Evolutionary conservation across 2,329 filamentous ascomycete species (phyloP), one percentile per base, ranked within the genome.

Genomic region (Venturia carpophila): DNA sequence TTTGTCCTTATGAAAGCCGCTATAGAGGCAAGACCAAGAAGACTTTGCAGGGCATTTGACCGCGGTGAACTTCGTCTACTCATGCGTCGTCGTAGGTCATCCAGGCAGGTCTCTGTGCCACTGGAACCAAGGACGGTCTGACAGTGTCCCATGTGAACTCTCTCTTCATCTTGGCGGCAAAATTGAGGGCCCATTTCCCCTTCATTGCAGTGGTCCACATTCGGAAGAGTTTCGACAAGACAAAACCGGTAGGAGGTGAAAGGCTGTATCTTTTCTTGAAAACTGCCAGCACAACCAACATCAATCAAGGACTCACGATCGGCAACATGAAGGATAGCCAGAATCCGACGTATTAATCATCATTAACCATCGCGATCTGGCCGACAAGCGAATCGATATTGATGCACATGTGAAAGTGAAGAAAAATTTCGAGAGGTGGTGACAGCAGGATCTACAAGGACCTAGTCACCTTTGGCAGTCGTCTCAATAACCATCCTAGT

Each of bases 11-110:
- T 67, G 84, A 83, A 34, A 89, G 79, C 84, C 85, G 89, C 78
- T 85, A 88, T 69, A 87, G 81, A 52, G 88, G 87, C 64, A 77
- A 80, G 79, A 87, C 91, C 67, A 86, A 70, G 69, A 77, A 76
- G n/a, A 77, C 73, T 64, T 69, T 69, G 70, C 75, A 77, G 55
- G 75, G 74, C 34, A 62, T 68, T 64, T 71, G 72, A 67, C 88
- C 89, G 75, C 89, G 87, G 63, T 82, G 81, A 61, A 92, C 85
- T 73, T 92, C 88, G 64, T 91, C 88, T 19, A 92, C 88, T 88
- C 88, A 92, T 67, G 85, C 84, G 69, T 92, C 89, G 68, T 92
- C 88, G 70, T 90, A 92, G 0, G 84, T 89, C 86, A 90, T 90
- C 88, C 88, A 91, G 0, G 68, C 63, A 0, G 88, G 88, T 65